Evolutionary conservation across 495 filamentous ascomycete species (phyloP).

Genomic region (Talaromyces adpressus): DNA sequence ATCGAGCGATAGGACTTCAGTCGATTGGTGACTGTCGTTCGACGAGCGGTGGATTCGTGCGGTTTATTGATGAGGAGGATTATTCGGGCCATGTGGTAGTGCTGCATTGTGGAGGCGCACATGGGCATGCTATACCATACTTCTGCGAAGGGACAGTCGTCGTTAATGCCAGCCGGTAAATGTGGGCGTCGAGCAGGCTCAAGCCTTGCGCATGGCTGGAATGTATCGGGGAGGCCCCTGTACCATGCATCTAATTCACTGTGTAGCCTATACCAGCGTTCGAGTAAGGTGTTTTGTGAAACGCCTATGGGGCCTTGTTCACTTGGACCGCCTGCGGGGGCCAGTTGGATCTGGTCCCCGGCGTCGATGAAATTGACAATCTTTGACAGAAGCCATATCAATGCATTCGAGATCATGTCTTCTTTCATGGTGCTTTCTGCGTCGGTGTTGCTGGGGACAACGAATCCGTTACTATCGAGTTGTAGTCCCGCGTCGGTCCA

Average conservation of each 20-base stretch:
- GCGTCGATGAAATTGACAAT: slow-evolving; percentile 55
- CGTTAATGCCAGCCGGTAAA: slow-evolving; percentile 17
- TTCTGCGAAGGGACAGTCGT: slow-evolving; percentile 43
- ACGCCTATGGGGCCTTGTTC: slow-evolving; percentile 37
- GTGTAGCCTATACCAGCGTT: slow-evolving; percentile 49
- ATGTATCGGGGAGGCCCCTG: slow-evolving; percentile 49
- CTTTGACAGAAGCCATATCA: slow-evolving; percentile 58
- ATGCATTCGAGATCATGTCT: slow-evolving; percentile 54
- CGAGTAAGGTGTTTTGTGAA: slow-evolving; percentile 45
- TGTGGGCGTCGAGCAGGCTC: slow-evolving; percentile 17
- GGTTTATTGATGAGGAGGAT: slow-evolving; percentile 57
- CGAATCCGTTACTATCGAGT: slow-evolving; percentile 47
- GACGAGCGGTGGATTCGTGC: slow-evolving; percentile 44
- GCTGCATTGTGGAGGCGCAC: slow-evolving; percentile 58
- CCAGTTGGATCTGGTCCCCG: slow-evolving; percentile 38
- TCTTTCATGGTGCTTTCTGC: slow-evolving; percentile 47
- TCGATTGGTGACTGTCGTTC: slow-evolving; percentile 42
- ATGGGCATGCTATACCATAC: slow-evolving; percentile 58
- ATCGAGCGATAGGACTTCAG: slow-evolving; percentile 48
- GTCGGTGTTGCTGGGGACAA: slow-evolving; percentile 48
- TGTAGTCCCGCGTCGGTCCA: slow-evolving; percentile 57
- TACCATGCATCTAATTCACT: slow-evolving; percentile 54
- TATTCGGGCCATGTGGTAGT: slow-evolving; percentile 59
- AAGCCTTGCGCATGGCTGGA: slow-evolving; percentile 44
- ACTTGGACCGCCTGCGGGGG: slow-evolving; percentile 20